Evolutionary conservation across 2,329 filamentous ascomycete species (phyloP).

Genomic region (Phaeosphaeria sp.): DNA sequence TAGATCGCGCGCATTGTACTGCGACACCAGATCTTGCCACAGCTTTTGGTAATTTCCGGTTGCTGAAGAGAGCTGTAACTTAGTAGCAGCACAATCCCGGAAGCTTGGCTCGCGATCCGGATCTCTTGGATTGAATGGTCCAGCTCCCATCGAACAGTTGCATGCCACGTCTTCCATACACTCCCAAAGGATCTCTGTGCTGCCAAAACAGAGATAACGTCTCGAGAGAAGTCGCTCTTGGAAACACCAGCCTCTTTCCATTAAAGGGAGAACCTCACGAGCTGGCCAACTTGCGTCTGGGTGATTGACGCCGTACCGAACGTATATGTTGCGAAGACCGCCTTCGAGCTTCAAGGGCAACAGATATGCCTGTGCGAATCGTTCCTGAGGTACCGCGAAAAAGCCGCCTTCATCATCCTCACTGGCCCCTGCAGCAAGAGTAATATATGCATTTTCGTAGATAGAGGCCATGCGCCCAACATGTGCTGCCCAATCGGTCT

Average conservation of each 20-base stretch:
- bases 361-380: background rate
- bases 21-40: background rate
- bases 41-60: background rate
- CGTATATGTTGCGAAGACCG: background rate
- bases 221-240: conserved; percentile 3
- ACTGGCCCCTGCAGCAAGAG: conserved; percentile 4
- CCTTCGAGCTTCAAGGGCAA: background rate
- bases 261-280: background rate
- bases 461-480: background rate
- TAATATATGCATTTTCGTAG: conserved; percentile 1
- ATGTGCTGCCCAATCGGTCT: conserved; percentile 1
- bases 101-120: background rate
- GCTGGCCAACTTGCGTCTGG: background rate
- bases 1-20: background rate
- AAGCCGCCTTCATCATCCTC: conserved; percentile 2
- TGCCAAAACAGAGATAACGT: conserved; percentile 5
- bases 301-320: background rate
- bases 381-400: background rate
- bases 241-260: conserved; percentile 6
- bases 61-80: background rate
- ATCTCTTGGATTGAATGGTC: background rate
- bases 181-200: background rate
- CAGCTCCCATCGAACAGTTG: background rate
- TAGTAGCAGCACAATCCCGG: background rate
- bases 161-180: conserved; percentile 3